Percentiles rank a stretch among this genome's conserved stretches.
These are phyloP conservation scores for Dissophora globulifera DNA, from an alignment of 192 early-diverging fungal species.

Conservation along the genomic window DNA sequence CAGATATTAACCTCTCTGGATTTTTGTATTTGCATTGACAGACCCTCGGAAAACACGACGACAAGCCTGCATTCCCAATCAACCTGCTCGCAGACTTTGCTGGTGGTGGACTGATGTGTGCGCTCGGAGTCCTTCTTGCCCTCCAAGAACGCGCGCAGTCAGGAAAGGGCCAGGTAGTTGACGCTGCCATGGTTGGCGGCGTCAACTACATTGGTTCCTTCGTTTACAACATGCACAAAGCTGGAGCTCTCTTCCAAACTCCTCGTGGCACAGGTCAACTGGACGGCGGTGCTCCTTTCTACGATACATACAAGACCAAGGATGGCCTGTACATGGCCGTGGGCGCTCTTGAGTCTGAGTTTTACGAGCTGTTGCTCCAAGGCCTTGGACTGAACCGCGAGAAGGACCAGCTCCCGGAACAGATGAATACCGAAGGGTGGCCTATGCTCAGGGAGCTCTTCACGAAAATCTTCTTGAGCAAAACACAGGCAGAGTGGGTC, in stretches of 20 bases:
- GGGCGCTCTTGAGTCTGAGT: constrained; percentile 74
- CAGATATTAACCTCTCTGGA: background rate
- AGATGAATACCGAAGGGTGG: constrained; percentile 66
- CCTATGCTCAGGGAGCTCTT: constrained; percentile 62
- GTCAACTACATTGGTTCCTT: constrained; percentile 69
- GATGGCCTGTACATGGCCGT: constrained; percentile 73
- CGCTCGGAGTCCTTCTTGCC: constrained; percentile 70
- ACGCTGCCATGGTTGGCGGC: constrained; percentile 67
- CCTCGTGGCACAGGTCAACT: constrained; percentile 68
- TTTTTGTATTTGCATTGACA: constrained; percentile 17
- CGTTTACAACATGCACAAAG: constrained; percentile 67
- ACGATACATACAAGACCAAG: constrained; percentile 74
- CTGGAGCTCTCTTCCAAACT: constrained; percentile 59
- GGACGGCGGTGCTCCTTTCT: constrained; percentile 76
- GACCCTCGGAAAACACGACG: constrained; percentile 59
- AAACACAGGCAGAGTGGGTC: constrained; percentile 73
- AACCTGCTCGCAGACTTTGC: constrained; percentile 72
- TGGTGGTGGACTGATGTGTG: constrained; percentile 74
- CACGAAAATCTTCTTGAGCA: constrained; percentile 56
- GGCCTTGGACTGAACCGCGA: constrained; percentile 52
- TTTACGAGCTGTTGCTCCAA: constrained; percentile 64
- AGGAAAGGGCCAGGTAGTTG: constrained; percentile 73
- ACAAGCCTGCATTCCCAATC: constrained; percentile 57
- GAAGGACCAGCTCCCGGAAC: constrained; percentile 51
- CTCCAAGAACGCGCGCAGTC: constrained; percentile 66